Evolutionary conservation across 768 basidiomycete genomes (phyloP).

Genomic region (Amanita inopinata): DNA sequence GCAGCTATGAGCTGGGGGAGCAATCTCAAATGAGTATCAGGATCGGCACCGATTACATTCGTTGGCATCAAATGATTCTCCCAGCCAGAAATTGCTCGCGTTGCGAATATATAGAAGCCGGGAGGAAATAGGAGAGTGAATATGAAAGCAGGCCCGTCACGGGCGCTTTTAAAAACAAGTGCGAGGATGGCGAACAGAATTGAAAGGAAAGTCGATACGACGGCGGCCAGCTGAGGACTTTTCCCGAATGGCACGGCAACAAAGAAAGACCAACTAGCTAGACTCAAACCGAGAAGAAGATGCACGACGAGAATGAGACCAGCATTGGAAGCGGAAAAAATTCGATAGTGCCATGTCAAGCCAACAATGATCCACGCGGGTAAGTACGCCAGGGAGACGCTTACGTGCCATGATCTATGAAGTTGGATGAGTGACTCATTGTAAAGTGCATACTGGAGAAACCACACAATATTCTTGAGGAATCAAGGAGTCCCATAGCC

Average conservation of each 20-base stretch:
- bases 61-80: constrained; percentile 51
- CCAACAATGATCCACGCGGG: constrained; percentile 69
- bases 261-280: constrained; percentile 68
- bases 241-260: constrained; percentile 61
- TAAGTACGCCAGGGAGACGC: constrained; percentile 57
- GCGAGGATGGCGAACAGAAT: constrained; percentile 63
- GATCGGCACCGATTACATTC: constrained; percentile 46
- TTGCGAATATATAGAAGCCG: constrained; percentile 64
- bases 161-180: constrained; percentile 35
- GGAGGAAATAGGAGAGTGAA: constrained; percentile 70
- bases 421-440: constrained; percentile 18
- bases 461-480: constrained; percentile 51
- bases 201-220: constrained; percentile 53
- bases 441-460: neutral
- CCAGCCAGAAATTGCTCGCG: constrained; percentile 57
- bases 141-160: constrained; percentile 40
- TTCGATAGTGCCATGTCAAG: constrained; percentile 52
- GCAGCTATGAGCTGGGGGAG: constrained; percentile 55
- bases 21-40: constrained; percentile 43
- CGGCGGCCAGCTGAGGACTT: constrained; percentile 63
- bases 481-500: constrained; percentile 70
- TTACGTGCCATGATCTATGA: constrained; percentile 56
- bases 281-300: constrained; percentile 53
- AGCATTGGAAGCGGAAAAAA: constrained; percentile 53
- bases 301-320: constrained; percentile 56